Base-by-base conservation (phyloP, 2,329 filamentous ascomycete genomes). In the Clonostachys rosea region DNA sequence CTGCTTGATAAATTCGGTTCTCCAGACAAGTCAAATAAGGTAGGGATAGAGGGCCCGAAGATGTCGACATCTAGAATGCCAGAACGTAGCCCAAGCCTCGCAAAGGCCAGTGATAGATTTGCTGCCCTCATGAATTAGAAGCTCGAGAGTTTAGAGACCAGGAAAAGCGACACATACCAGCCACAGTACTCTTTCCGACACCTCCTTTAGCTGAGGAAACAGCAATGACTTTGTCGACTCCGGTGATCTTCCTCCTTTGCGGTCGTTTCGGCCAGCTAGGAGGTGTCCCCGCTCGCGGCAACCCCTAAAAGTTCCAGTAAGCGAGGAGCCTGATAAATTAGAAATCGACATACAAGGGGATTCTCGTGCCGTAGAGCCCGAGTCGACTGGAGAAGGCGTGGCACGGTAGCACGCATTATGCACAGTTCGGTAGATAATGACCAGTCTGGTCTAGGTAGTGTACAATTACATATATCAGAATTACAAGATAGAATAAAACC, bases 171-270 rank as follows among this genome's bases (percentile, higher is more conserved):
- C 35, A 65, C 68, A 45, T 59, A 89, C 89, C 87, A 49, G 92
- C 86, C 41, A 97, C 84, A 8, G 94, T 99, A 56, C 90, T 96
- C 64, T 99, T 99, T 2, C 94, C 94, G 1, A 99, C 94, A n/a
- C 94, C 94, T 3, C 94, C 94, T 63, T 99, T 99, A 13, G 94
- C 94, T 2, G 91, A 97, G 5, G 91, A 96, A 13, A 99, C 89
- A n/a, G 91, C 91, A 49, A 99, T 82, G n/a, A 96, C 84, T 63
- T 95, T 96, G 54, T 83, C 80, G 20, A 99, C 92, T 63, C 91
- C 84, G 24, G 80, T 79, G 56, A 99, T 95, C 56, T 81, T 84
- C 54, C 89, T 81, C 59, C 87, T 85, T 56, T 90, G 81, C 0
- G 94, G 92, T 11, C 95, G 77, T 20, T 89, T 89, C 46, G 89